Base-by-base conservation (phyloP, 768 basidiomycete genomes). In the Lactifluus subvellereus region DNA sequence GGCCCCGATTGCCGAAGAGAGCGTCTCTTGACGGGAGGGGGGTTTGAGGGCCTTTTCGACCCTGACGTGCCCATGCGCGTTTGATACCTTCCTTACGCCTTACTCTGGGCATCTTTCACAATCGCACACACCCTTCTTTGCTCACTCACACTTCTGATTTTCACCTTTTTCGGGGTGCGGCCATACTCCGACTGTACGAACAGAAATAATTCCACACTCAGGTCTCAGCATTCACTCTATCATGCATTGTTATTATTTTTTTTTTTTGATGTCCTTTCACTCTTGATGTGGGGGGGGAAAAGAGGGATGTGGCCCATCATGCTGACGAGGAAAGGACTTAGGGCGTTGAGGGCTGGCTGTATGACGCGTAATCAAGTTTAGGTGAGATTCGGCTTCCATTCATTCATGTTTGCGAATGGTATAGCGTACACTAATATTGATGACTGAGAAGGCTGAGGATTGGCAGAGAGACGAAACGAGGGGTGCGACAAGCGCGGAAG, bases 1-100 rank as follows among this genome's bases (percentile, higher is more conserved):
- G 53, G 61, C 60, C 64, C 67, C 63, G 68, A 67, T 67, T 61
- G 66, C 64, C 66, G 66, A 67, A 49, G 66, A 61, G 66, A 58
- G 67, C 53, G 65, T 65, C 56, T 64, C 52, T 56, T 66, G 54
- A 50, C 7, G 54, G 35, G 45, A 40, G 38, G 30, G 48, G 42
- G 14, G 56, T 37, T 49, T 18, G 13, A 43, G 22, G 37, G 61
- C 20, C 35, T 32, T 37, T 57, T 37, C 7, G 10, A 43, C n/a
- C 47, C 33, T n/a, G 50, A 45, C 49, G 18, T 37, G 40, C 32
- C 8, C 40, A 48, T 11, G 47, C 9, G 47, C 47, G 20, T 7
- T n/a, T 35, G 22, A 20, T 53, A 16, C 10, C 4, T 7, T 59
- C 32, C 47, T 43, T 10, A 3, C 18, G 8, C 7, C 14, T 35